phyloP scores from a whole-genome alignment of 2,329 filamentous ascomycete genomes.

The Xylariales sp. region DNA sequence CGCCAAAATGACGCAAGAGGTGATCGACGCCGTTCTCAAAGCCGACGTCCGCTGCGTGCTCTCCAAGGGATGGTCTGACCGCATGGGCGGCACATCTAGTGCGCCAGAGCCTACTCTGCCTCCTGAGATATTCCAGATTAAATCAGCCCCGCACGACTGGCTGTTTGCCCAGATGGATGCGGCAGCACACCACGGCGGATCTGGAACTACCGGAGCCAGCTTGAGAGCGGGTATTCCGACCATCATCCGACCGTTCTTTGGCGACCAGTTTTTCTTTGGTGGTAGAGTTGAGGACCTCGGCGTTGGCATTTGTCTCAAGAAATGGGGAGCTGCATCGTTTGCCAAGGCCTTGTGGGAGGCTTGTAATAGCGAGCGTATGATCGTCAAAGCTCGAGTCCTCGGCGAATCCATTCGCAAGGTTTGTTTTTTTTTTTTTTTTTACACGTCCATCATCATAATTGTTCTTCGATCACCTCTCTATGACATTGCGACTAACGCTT shows the following conservation, averaged over 20 bases:
- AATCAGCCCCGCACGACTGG: slow-evolving; percentile 93
- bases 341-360: slow-evolving; percentile 87
- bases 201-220: slow-evolving; percentile 91
- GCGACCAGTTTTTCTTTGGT: slow-evolving; percentile 96
- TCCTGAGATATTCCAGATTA: slow-evolving; percentile 80
- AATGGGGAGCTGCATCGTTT: slow-evolving; percentile 82
- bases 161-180: slow-evolving; percentile 91
- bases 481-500: slow-evolving; percentile 22
- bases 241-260: slow-evolving; percentile 95
- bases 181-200: slow-evolving; percentile 89
- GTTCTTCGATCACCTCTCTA: too few species aligned
- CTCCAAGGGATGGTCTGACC: slow-evolving; percentile 96
- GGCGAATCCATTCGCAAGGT: slow-evolving; percentile 86
- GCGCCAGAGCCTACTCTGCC: slow-evolving; percentile 68
- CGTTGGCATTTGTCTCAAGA: slow-evolving; percentile 84
- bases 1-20: slow-evolving; percentile 82
- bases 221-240: slow-evolving; percentile 88
- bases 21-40: slow-evolving; percentile 85
- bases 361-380: slow-evolving; percentile 87
- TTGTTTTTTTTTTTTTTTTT: too few species aligned
- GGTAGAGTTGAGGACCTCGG: slow-evolving; percentile 86
- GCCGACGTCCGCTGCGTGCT: slow-evolving; percentile 92
- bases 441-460: too few species aligned
- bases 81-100: slow-evolving; percentile 31
- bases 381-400: slow-evolving; percentile 73